Conservation (phyloP, 768 basidiomycete species). For the Dentipellis fragilis region DNA sequence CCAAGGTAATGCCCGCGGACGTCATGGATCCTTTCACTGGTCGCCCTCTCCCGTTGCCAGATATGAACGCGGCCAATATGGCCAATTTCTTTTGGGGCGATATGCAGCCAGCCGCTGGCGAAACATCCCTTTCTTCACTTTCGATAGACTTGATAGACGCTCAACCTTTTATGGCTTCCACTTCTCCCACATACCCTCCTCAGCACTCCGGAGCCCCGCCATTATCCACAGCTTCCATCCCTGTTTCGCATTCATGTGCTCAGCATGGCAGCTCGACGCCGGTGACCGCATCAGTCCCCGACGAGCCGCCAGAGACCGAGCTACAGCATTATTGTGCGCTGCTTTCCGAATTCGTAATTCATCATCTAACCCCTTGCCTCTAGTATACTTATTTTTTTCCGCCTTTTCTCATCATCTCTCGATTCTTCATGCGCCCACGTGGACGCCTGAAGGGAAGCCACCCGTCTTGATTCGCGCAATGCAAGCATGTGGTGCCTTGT, state of each 20-base stretch:
- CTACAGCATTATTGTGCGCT: conserved; percentile 39
- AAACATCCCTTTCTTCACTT: neutral
- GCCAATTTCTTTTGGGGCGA: neutral
- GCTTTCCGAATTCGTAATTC: conserved; percentile 15
- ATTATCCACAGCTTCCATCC: too few species aligned
- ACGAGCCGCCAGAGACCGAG: conserved; percentile 11
- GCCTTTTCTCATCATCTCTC: conserved; percentile 38
- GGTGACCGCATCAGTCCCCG: neutral
- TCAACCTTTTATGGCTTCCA: neutral
- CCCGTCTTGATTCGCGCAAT: conserved; percentile 36
- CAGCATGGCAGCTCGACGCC: too few species aligned
- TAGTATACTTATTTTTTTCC: conserved; percentile 43
- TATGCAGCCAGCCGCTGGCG: neutral
- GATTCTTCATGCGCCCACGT: conserved; percentile 40
- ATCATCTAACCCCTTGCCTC: neutral
- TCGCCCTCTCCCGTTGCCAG: conserved; percentile 2
- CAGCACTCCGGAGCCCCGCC: too few species aligned
- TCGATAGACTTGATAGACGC: neutral
- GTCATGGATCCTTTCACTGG: conserved; percentile 8
- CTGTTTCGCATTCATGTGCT: too few species aligned
- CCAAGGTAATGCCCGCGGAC: conserved; percentile 11
- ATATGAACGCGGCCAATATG: conserved; percentile 3
- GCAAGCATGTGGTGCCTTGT: conserved; percentile 47
- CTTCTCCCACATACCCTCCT: neutral
- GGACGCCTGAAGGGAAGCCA: conserved; percentile 35